These are phyloP conservation scores for Paxillus rubicundulus DNA, from an alignment of 768 basidiomycete genomes.

Conservation along the genomic window DNA sequence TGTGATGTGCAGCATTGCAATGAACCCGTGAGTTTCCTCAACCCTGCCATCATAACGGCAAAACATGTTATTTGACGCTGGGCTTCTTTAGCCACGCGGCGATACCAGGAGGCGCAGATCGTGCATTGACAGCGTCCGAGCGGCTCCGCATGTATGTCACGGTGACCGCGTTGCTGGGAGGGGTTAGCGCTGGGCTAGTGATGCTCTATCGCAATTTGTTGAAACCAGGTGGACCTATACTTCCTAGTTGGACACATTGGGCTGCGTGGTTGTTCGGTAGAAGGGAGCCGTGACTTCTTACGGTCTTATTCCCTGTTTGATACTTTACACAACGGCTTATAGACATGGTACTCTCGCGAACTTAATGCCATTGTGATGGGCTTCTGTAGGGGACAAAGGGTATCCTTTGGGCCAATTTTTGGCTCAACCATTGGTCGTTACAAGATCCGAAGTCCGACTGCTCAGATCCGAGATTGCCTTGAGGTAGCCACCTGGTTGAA, in stretches of 20 bases:
- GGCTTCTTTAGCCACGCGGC: conserved; percentile 47
- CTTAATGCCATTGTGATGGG: too few relatives aligned
- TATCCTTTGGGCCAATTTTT: too few relatives aligned
- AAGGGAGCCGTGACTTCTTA: conserved; percentile 33
- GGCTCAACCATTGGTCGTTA: background rate
- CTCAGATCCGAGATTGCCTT: conserved; percentile 38
- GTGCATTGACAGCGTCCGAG: conserved; percentile 66
- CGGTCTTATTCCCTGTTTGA: background rate
- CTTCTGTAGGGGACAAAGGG: too few relatives aligned
- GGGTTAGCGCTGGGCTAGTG: conserved; percentile 68
- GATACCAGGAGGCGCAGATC: conserved; percentile 83
- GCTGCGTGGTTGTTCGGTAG: conserved; percentile 63
- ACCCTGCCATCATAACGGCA: background rate
- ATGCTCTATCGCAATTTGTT: conserved; percentile 68
- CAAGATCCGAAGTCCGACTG: conserved; percentile 36
- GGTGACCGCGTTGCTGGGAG: conserved; percentile 70
- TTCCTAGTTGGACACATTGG: conserved; percentile 59
- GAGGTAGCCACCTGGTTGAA: conserved; percentile 31
- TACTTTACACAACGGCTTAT: conserved; percentile 13
- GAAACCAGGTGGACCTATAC: conserved; percentile 56
- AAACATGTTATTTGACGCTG: conserved; percentile 9
- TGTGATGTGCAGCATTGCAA: conserved; percentile 77
- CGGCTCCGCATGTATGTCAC: conserved; percentile 71
- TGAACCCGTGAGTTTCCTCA: conserved; percentile 70
- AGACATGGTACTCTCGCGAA: conserved; percentile 7